A percentile compares a stretch with the other conserved stretches of the same genome.
Conservation (phyloP, 2,329 filamentous ascomycete species). For the Penicillium brasilianum region DNA sequence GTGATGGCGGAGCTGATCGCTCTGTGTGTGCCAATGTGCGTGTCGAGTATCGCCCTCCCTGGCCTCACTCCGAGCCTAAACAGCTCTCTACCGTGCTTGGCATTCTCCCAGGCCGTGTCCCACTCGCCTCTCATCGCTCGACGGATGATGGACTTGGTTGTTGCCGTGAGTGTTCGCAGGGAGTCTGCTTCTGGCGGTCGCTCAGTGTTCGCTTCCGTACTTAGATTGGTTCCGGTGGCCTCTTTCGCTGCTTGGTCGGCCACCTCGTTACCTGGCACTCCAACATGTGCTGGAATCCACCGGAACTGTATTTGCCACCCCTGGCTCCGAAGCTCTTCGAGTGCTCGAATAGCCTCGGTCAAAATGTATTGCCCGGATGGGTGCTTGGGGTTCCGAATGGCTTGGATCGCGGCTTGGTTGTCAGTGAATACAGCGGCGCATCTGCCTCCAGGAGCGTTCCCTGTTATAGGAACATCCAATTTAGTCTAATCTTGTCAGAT, state of each 20-base stretch:
- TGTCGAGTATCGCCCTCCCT: background rate
- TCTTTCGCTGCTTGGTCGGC: background rate
- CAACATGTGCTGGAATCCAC: background rate
- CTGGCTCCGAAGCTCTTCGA: background rate
- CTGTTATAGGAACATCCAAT: too few relatives aligned
- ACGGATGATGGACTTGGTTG: background rate
- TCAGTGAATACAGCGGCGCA: slow-evolving; percentile 13
- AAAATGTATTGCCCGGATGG: slow-evolving; percentile 14
- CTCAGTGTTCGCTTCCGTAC: background rate
- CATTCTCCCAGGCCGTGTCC: background rate
- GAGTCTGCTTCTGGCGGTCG: background rate
- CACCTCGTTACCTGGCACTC: background rate
- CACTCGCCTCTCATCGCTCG: background rate
- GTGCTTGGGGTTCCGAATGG: slow-evolving; percentile 17
- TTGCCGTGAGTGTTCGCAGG: background rate
- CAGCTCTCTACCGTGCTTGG: background rate
- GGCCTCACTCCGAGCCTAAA: background rate
- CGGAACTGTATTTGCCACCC: background rate
- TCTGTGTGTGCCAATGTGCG: background rate
- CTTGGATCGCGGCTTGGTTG: slow-evolving; percentile 14
- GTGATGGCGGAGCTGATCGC: background rate
- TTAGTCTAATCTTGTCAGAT: too few relatives aligned
- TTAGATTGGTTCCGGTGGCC: background rate
- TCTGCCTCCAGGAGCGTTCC: too few relatives aligned
- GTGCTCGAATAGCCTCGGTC: slow-evolving; percentile 1